phyloP scores from a whole-genome alignment of 305 asterid species.

The Solanum hybrid region DNA sequence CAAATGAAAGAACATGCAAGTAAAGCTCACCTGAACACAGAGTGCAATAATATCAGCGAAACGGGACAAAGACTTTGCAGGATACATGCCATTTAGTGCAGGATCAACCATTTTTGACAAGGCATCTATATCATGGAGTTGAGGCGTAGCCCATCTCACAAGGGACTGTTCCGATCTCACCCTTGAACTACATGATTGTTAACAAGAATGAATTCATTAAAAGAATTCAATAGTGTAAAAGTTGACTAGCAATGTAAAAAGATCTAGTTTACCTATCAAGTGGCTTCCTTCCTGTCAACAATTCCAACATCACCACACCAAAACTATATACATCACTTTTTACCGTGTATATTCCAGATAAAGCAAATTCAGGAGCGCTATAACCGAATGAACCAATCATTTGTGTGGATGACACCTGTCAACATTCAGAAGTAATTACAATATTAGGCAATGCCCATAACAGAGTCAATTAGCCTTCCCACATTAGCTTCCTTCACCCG shows the following conservation, averaged over 20 bases:
- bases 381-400: constrained; percentile 87
- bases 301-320: constrained; percentile 96
- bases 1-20: not conserved
- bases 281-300: constrained; percentile 95
- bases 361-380: constrained; percentile 90
- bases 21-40: constrained; percentile 80
- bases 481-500: not conserved
- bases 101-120: constrained; percentile 96
- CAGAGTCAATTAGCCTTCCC: not conserved
- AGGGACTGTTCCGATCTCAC: constrained; percentile 88
- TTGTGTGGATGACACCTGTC: constrained; percentile 72
- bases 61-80: constrained; percentile 95
- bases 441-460: not conserved
- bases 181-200: constrained; percentile 49
- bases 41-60: constrained; percentile 90
- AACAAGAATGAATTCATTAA: not conserved
- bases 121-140: constrained; percentile 95
- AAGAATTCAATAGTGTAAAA: constrained; percentile 1
- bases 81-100: constrained; percentile 84
- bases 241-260: not conserved
- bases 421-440: constrained; percentile 2
- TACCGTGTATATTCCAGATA: constrained; percentile 87
- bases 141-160: constrained; percentile 98
- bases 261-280: constrained; percentile 66
- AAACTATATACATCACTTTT: constrained; percentile 94